Evolutionary conservation across 140 eudicot genomes (phyloP), one percentile per base, ranked within the genome.

Genomic region (Ambrosia hybrid): DNA sequence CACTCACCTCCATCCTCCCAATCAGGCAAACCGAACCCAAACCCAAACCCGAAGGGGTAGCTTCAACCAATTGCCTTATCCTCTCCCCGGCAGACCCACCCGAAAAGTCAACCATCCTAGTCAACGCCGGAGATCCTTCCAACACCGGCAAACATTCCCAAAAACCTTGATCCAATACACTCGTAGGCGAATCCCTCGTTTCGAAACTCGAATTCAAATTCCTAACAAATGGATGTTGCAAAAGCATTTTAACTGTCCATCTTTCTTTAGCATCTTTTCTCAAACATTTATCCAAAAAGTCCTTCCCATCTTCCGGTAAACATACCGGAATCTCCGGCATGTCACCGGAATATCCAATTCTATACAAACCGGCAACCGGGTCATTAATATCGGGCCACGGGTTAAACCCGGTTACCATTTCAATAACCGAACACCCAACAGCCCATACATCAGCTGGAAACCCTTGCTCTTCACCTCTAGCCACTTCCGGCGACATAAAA

Each of bases 401-500:
- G 49, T 80, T 65, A 13, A 67, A 77, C 67, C 92, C 89, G 2
- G 89, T 79, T 17, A 84, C 89, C 87, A 84, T 84, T 74, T 87
- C 89, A 12, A 84, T 75, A 6, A 87, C 65, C 1, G 76, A 63
- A 73, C 92, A 87, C 34, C 92, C 92, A 11, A 79, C 74, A 7
- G 87, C 85, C 92, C 89, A 87, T 4, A 87, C 77, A 71, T 87
- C 89, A 16, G 87, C 87, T 7, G 87, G 69, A 68, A 76, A 84
- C 52, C 85, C 84, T 59, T 84, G 89, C n/a, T 84, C 83, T 64
- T 87, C 83, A 2, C 89, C 92, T 12, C 89, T 67, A 0, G 87
- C 92, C 38, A 84, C 92, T 52, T 82, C 89, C 3, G 92, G 89
- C n/a, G 89, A 77, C 89, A 84, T 84, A 39, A 83, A 87, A 52